Evolutionary conservation across 2,329 filamentous ascomycete genomes (phyloP).

Genomic region (Sphaerulina populicola): DNA sequence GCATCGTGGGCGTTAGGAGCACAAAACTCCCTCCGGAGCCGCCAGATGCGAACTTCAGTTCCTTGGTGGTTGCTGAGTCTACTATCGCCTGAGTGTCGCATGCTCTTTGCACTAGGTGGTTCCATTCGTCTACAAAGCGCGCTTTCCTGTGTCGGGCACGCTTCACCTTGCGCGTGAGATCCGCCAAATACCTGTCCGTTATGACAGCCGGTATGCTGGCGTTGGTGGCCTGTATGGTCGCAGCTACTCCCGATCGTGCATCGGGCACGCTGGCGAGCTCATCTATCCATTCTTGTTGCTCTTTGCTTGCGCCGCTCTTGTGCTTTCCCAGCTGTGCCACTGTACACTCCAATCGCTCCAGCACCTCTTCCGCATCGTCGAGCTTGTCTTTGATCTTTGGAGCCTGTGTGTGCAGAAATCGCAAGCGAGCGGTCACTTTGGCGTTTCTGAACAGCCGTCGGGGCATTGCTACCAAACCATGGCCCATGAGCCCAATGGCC

Average conservation of each 20-base stretch:
- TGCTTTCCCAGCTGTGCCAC: slow-evolving; percentile 69
- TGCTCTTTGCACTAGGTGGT: slow-evolving; percentile 64
- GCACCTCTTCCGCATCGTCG: slow-evolving; percentile 68
- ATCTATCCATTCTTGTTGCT: slow-evolving; percentile 91
- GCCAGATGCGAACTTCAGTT: slow-evolving; percentile 60
- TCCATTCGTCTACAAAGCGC: slow-evolving; percentile 80
- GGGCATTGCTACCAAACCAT: slow-evolving; percentile 87
- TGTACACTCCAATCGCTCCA: slow-evolving; percentile 75
- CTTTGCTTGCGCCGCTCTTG: slow-evolving; percentile 66
- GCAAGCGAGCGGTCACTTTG: slow-evolving; percentile 64
- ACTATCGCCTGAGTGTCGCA: slow-evolving; percentile 70
- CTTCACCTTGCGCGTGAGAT: slow-evolving; percentile 72
- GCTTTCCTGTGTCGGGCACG: slow-evolving; percentile 75
- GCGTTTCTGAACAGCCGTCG: slow-evolving; percentile 71
- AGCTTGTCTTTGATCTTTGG: slow-evolving; percentile 79
- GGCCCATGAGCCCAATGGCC: slow-evolving; percentile 95
- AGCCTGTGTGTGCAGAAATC: slow-evolving; percentile 67
- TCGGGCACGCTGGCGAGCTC: slow-evolving; percentile 77
- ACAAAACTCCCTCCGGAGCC: background rate
- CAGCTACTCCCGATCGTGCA: slow-evolving; percentile 37
- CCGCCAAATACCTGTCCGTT: slow-evolving; percentile 85
- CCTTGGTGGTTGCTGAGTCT: slow-evolving; percentile 71
- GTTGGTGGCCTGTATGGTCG: slow-evolving; percentile 30
- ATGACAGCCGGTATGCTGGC: slow-evolving; percentile 61
- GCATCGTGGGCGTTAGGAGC: slow-evolving; percentile 66